Base-by-base conservation (phyloP, 176 grass and related monocot species). In the Hordeum vulgare region DNA sequence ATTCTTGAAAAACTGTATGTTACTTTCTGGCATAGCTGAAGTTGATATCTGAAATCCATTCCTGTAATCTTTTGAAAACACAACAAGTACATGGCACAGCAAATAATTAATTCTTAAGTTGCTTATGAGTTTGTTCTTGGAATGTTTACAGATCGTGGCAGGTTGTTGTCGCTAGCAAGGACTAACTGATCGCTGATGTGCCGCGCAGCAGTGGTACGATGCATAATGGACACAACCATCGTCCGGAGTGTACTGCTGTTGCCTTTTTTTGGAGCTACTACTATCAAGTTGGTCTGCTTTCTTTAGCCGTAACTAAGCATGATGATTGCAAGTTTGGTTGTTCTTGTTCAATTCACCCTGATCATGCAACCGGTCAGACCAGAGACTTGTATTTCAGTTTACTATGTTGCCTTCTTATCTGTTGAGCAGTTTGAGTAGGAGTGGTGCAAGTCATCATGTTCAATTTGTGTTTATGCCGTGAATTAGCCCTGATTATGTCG, bases 111-210 rank as follows among this genome's bases (percentile, higher is more conserved):
- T 53, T 53, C 49, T 53, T 53, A 53, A 20, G 6, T 36, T 21
- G 12, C 26, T 29, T 63, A 63, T 29, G 26, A 29, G 8, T 36
- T 20, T 67, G 17, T 51, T 3, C 27, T 45, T 49, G 58, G 8
- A 53, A 15, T 75, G 8, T 84, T 83, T 76, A 20, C 71, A 84
- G 82, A 84, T 76, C 61, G 31, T 66, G 71, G 60, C n/a, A 66
- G 9, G 9, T 14, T 76, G 23, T 66, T 35, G 31, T 26, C 65
- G 9, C 21, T 70, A 13, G 81, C 59, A 3, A 54, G 82, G 41
- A 65, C 41, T 60, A 8, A 20, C 59, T 76, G 28, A 75, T 56
- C 5, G 53, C 51, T 8, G 54, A 61, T 26, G 7, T 41, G 8
- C 34, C 3, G n/a, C 54, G 0, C 13, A 40, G 58, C n/a, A 60